Evolutionary conservation across 192 early-diverging fungal species (phyloP).

Genomic region (Gaertneriomyces semiglobifer): DNA sequence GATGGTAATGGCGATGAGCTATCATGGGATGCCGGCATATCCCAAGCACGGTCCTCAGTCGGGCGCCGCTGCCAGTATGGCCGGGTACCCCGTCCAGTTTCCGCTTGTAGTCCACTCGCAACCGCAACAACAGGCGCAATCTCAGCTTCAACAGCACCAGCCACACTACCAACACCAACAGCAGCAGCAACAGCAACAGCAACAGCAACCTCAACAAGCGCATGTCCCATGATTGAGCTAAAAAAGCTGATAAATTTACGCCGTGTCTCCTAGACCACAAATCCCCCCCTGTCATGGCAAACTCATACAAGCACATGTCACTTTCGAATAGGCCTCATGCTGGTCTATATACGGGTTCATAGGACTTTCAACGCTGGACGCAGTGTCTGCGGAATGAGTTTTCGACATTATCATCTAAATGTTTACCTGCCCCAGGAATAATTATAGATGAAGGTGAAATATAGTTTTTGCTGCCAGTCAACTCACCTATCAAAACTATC

Average conservation of each 20-base stretch:
- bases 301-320: background rate
- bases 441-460: background rate
- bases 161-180: too few species aligned
- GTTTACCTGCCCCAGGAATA: slow-evolving; percentile 2
- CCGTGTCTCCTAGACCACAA: background rate
- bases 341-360: slow-evolving; percentile 8
- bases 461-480: background rate
- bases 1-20: slow-evolving; percentile 2
- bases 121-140: too few species aligned
- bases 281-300: slow-evolving; percentile 1
- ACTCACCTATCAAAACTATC: slow-evolving; percentile 49
- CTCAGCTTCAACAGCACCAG: too few species aligned
- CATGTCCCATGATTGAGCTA: background rate
- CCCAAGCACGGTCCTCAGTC: background rate
- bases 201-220: background rate
- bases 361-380: background rate
- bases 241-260: background rate
- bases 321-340: background rate
- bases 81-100: background rate
- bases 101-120: too few species aligned
- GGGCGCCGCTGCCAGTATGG: background rate
- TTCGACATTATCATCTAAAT: slow-evolving; percentile 13
- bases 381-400: slow-evolving; percentile 22
- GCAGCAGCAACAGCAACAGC: background rate
- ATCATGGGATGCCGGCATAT: background rate